A percentile compares a stretch with the other conserved stretches of the same genome.
Evolutionary conservation across 2,329 filamentous ascomycete genomes (phyloP).

Genomic region (Magnaporthiopsis poae): DNA sequence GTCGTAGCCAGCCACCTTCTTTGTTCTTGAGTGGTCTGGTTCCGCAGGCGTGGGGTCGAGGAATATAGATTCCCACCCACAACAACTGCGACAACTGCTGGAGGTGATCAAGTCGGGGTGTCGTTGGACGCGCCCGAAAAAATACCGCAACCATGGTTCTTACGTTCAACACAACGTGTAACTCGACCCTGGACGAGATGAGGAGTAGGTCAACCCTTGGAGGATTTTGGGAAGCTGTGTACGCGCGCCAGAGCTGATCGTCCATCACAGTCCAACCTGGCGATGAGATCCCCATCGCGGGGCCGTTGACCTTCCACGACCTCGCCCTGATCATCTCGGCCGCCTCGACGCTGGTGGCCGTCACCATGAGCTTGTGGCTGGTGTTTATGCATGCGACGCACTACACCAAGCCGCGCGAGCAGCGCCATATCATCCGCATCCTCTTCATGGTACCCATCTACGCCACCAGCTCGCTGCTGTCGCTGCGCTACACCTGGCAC

Average conservation of each 20-base stretch:
- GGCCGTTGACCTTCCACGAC: slow-evolving; percentile 43
- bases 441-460: slow-evolving; percentile 83
- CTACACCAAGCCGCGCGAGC: slow-evolving; percentile 51
- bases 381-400: slow-evolving; percentile 50
- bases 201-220: slow-evolving; percentile 24
- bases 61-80: background rate
- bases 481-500: slow-evolving; percentile 64
- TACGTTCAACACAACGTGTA: slow-evolving; percentile 31
- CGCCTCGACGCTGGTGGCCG: slow-evolving; percentile 38
- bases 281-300: slow-evolving; percentile 37
- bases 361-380: slow-evolving; percentile 44
- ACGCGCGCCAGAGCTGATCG: background rate
- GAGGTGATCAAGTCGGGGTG: background rate
- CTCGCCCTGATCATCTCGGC: slow-evolving; percentile 43
- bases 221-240: background rate
- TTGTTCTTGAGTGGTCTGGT: background rate
- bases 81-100: background rate
- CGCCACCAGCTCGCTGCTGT: slow-evolving; percentile 61
- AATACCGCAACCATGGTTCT: slow-evolving; percentile 3
- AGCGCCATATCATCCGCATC: slow-evolving; percentile 70
- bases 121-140: background rate
- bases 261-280: slow-evolving; percentile 28
- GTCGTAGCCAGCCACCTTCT: background rate
- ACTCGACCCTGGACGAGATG: slow-evolving; percentile 34
- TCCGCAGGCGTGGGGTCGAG: background rate